phyloP scores from a whole-genome alignment of 495 filamentous ascomycete genomes.

The Hypoxylon cercidicola region DNA sequence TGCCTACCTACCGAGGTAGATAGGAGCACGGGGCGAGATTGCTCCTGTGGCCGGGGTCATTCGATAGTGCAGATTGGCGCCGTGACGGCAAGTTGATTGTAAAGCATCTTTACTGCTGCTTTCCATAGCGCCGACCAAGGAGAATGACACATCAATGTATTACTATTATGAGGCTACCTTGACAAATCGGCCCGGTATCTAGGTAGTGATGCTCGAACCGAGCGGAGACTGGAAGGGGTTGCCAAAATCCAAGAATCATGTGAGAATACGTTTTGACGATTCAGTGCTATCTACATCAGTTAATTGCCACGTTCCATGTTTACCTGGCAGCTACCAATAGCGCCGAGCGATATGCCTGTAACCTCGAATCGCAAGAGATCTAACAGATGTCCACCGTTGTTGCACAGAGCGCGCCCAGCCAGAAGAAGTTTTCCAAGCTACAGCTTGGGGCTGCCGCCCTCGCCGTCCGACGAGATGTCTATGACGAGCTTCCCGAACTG shows the following conservation, averaged over 20 bases:
- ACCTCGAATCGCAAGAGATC: too few relatives aligned
- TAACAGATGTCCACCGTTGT: too few relatives aligned
- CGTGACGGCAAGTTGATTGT: slow-evolving; percentile 4
- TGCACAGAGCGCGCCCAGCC: too few relatives aligned
- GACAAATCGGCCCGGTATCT: slow-evolving; percentile 10
- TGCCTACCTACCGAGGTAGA: too few relatives aligned
- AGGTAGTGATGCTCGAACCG: slow-evolving; percentile 15
- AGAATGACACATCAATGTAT: slow-evolving; percentile 28
- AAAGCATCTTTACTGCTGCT: slow-evolving; percentile 5
- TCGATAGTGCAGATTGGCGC: slow-evolving; percentile 1
- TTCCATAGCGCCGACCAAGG: slow-evolving; percentile 7
- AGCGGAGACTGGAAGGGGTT: slow-evolving; percentile 23
- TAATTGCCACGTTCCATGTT: too few relatives aligned
- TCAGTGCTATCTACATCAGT: too few relatives aligned
- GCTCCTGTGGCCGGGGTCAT: slow-evolving; percentile 2
- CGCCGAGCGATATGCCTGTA: too few relatives aligned
- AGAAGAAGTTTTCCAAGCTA: too few relatives aligned
- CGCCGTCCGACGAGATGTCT: slow-evolving; percentile 44
- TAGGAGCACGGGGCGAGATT: slow-evolving; percentile 7
- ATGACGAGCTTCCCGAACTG: slow-evolving; percentile 85
- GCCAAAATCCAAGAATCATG: slow-evolving; percentile 25
- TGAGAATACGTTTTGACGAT: neutral
- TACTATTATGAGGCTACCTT: slow-evolving; percentile 27
- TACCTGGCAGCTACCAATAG: too few relatives aligned
- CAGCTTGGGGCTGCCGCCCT: slow-evolving; percentile 25